phyloP scores from a whole-genome alignment of 805 yeast species.

The Vanderwaltozyma yarrowii region DNA sequence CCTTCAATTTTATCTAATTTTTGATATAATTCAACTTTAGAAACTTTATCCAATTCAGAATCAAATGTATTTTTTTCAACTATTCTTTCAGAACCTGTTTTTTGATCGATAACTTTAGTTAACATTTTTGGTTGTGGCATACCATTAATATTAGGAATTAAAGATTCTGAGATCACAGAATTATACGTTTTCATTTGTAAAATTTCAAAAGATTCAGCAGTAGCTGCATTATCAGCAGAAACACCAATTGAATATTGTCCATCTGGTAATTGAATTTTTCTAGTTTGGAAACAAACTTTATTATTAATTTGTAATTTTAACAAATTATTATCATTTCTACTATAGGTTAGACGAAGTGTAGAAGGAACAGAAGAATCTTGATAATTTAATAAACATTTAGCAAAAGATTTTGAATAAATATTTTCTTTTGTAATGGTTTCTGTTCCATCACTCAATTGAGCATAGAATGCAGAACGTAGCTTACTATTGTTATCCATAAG shows the following conservation, averaged over 20 bases:
- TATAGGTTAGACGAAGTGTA: slow-evolving; percentile 53
- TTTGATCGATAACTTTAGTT: slow-evolving; percentile 31
- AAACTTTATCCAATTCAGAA: slow-evolving; percentile 12
- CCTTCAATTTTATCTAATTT: slow-evolving; percentile 28
- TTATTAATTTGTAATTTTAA: slow-evolving; percentile 63
- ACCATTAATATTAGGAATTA: slow-evolving; percentile 44
- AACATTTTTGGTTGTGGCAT: slow-evolving; percentile 38
- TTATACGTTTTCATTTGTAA: slow-evolving; percentile 48
- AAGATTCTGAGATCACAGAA: slow-evolving; percentile 42
- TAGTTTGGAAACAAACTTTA: slow-evolving; percentile 58
- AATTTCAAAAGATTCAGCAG: slow-evolving; percentile 54
- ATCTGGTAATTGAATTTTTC: slow-evolving; percentile 37
- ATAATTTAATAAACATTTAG: slow-evolving; percentile 45
- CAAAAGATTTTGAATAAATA: slow-evolving; percentile 33
- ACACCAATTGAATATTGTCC: slow-evolving; percentile 40
- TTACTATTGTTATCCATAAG: slow-evolving; percentile 42
- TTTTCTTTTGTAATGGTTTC: slow-evolving; percentile 19
- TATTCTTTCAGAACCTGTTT: slow-evolving; percentile 27
- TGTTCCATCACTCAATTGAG: slow-evolving; percentile 51
- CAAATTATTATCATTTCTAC: slow-evolving; percentile 29
- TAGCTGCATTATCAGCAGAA: slow-evolving; percentile 35
- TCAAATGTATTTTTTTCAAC: slow-evolving; percentile 22
- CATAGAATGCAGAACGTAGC: slow-evolving; percentile 43
- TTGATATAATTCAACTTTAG: slow-evolving; percentile 18
- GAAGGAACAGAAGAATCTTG: slow-evolving; percentile 64